A percentile compares a stretch with the other conserved stretches of the same genome.
Evolutionary conservation across 148 eudicot species (phyloP).

Genomic region (Persicaria tinctoria): DNA sequence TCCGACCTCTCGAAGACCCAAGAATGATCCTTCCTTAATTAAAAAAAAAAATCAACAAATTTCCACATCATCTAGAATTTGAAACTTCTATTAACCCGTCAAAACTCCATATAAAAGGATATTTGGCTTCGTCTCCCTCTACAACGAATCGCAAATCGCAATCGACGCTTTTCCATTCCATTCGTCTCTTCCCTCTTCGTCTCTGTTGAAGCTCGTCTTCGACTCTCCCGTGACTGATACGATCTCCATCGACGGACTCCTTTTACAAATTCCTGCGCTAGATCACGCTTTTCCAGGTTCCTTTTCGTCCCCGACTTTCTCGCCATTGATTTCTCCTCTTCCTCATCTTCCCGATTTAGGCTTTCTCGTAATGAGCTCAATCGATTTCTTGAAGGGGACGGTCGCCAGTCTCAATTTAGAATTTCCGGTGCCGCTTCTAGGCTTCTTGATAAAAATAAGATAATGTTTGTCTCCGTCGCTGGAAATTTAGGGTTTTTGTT

Average conservation of each 20-base stretch:
- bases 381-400: neutral
- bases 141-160: neutral
- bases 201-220: neutral
- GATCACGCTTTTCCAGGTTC: neutral
- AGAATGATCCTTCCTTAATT: no score
- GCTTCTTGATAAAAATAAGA: neutral
- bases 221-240: neutral
- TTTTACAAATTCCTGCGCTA: neutral
- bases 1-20: no score
- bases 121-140: neutral
- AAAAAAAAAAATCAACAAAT: no score
- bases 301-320: neutral
- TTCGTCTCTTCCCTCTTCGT: neutral
- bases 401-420: neutral
- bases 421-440: neutral
- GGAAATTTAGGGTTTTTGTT: neutral
- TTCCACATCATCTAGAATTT: no score
- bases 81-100: no score
- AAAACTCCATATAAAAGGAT: neutral
- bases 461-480: neutral
- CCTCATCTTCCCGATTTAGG: neutral
- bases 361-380: neutral
- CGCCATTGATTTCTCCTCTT: neutral
- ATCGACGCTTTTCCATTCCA: neutral
- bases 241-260: neutral